Conservation (phyloP, 441 rosid species). For the Pelargonium cotyledonis region DNA sequence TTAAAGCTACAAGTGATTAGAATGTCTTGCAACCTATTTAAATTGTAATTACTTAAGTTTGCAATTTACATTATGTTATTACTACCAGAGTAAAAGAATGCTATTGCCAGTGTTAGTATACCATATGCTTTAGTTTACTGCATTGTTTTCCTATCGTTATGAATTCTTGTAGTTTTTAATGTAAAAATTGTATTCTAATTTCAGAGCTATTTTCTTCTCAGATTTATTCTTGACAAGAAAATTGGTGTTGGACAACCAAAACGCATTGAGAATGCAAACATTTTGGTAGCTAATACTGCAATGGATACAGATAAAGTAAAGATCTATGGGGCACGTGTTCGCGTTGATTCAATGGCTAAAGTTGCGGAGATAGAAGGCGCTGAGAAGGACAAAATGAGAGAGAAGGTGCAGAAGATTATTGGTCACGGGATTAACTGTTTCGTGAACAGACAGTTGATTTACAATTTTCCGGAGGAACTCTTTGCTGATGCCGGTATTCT, state of each 20-base stretch:
- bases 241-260: conserved; percentile 97
- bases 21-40: neutral
- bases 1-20: neutral
- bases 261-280: conserved; percentile 89
- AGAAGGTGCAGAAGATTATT: conserved; percentile 88
- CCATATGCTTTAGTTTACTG: neutral
- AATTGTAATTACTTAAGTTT: no score
- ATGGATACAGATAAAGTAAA: conserved; percentile 99
- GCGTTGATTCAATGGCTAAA: conserved; percentile 92
- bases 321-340: conserved; percentile 98
- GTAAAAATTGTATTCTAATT: neutral
- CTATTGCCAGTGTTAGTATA: neutral
- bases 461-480: conserved; percentile 96
- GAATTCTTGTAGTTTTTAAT: neutral
- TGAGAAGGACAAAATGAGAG: conserved; percentile 97
- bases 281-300: conserved; percentile 97
- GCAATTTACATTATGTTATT: no score
- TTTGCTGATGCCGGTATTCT: conserved; percentile 96
- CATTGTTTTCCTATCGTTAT: neutral
- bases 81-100: neutral
- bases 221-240: conserved; percentile 98
- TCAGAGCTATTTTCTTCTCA: conserved; percentile 22
- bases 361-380: conserved; percentile 97
- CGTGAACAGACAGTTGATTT: conserved; percentile 90
- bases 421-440: conserved; percentile 94